Evolutionary conservation across 768 basidiomycete genomes (phyloP), one percentile per base, ranked within the genome.

Genomic region (Agrocybe chaxingu): DNA sequence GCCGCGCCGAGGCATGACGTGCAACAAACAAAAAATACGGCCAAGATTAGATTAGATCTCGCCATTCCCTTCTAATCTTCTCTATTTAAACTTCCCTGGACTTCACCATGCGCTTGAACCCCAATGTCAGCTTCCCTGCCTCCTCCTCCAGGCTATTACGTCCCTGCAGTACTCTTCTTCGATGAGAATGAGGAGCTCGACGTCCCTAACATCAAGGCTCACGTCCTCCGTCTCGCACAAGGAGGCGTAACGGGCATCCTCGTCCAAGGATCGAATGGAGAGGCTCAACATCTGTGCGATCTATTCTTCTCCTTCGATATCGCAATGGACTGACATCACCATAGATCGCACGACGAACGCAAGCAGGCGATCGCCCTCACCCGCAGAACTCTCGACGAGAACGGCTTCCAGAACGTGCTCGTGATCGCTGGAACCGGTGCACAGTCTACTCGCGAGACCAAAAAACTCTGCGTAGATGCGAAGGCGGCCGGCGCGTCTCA

Each of bases 351-450:
- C 51, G 81, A 84, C 0, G 89, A 90, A 62, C 79, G 87, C 48
- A 82, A 79, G 54, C 63, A 71, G 12, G 76, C 80, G 8, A 88
- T 92, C 57, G 62, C 67, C 13, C 63, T 87, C 36, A 87, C 88
- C 1, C 77, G 90, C 18, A 66, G 81, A 47, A 89, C 87, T 1
- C 76, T 94, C 8, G 81, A 92, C 62, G 73, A 79, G 47, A 81
- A 84, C 53, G 87, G 87, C 2, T 88, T 87, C 66, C 64, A 77
- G 42, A 69, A 85, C 36, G 77, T 83, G 36, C 66, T 86, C 10
- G 76, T 94, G 38, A 82, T 93, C 52, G 92, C 87, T 4, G 92
- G 92, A 1, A 92, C 90, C 4, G 92, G 92, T 1, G 87, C 85
- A 1, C 87, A 84, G 53, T 89, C 88, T 1, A 84, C 89, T 0